These are phyloP conservation scores for Pneumocystis jirovecii DNA, from an alignment of 1,139 yeast genomes.

Conservation along the genomic window DNA sequence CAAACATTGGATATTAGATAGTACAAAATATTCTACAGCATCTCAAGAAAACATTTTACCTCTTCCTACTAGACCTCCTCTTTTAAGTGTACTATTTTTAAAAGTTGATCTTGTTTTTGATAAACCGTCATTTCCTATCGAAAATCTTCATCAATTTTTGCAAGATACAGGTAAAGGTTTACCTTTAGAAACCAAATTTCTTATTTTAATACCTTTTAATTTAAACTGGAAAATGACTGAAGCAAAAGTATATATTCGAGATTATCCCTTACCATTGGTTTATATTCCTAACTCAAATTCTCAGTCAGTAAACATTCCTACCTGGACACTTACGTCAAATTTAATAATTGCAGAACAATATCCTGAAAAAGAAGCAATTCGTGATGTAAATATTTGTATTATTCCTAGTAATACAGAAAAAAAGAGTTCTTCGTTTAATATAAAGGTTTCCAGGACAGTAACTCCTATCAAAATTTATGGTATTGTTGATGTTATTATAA, in stretches of 20 bases:
- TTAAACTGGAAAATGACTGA: conserved; percentile 37
- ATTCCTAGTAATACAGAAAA: conserved; percentile 33
- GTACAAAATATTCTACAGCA: conserved; percentile 10
- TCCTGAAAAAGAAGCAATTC: conserved; percentile 31
- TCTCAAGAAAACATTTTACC: conserved; percentile 40
- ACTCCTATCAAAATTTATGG: conserved; percentile 62
- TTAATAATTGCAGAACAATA: conserved; percentile 43
- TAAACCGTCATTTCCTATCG: conserved; percentile 42
- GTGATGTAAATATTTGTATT: conserved; percentile 50
- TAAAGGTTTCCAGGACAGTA: conserved; percentile 61
- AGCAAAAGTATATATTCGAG: conserved; percentile 43
- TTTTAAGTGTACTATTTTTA: conserved; percentile 43
- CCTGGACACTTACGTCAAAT: conserved; percentile 22
- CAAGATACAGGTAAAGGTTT: conserved; percentile 68
- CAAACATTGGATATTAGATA: conserved; percentile 32
- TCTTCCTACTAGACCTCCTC: conserved; percentile 46
- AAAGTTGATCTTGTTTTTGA: conserved; percentile 40
- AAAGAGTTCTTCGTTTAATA: conserved; percentile 31
- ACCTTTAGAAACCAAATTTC: conserved; percentile 54
- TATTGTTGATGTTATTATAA: conserved; percentile 41
- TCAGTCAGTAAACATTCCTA: conserved; percentile 23
- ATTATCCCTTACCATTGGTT: conserved; percentile 49
- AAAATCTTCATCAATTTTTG: conserved; percentile 44
- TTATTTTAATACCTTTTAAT: conserved; percentile 52
- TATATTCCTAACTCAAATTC: conserved; percentile 25